Percentiles rank a stretch among this genome's conserved stretches.
Conservation (phyloP, 352 stramenopile species). For the Phytophthora pisi region DNA sequence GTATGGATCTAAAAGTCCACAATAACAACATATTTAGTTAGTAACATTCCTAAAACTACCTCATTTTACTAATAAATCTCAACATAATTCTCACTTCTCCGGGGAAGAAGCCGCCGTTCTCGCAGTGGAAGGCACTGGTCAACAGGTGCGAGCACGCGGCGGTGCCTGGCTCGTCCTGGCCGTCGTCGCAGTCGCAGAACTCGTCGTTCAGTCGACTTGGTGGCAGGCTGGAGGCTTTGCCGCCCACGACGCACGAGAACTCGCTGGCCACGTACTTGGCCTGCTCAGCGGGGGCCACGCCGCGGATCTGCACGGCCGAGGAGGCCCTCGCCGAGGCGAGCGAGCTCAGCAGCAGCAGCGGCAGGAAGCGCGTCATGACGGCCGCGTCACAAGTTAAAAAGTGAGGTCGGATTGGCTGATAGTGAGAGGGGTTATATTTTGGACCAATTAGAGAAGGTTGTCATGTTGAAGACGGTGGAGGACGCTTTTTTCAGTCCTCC, state of each 20-base stretch:
- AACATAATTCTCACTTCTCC: constrained; percentile 43
- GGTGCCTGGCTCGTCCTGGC: constrained; percentile 89
- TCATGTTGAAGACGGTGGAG: constrained; percentile 14
- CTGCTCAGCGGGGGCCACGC: constrained; percentile 49
- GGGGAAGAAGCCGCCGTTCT: constrained; percentile 67
- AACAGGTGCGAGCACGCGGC: constrained; percentile 72
- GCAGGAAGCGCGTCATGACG: constrained; percentile 23
- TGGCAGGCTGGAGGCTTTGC: constrained; percentile 39
- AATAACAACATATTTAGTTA: not conserved
- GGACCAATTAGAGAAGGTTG: constrained; percentile 16
- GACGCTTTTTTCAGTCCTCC: constrained; percentile 5
- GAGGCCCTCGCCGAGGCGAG: constrained; percentile 3
- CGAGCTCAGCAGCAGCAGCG: constrained; percentile 14
- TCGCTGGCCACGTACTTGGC: constrained; percentile 18
- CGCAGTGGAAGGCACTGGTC: constrained; percentile 68
- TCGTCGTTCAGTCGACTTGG: constrained; percentile 88
- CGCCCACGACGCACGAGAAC: constrained; percentile 45
- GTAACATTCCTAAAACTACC: not conserved
- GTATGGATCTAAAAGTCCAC: constrained; percentile 56
- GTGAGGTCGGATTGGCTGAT: constrained; percentile 19
- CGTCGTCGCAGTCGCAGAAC: constrained; percentile 94
- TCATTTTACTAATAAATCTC: no score
- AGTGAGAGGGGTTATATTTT: constrained; percentile 8
- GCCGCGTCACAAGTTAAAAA: constrained; percentile 10
- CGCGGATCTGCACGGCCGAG: constrained; percentile 34